Conservation (phyloP, 2,329 filamentous ascomycete species). For the Cordyceps javanica region DNA sequence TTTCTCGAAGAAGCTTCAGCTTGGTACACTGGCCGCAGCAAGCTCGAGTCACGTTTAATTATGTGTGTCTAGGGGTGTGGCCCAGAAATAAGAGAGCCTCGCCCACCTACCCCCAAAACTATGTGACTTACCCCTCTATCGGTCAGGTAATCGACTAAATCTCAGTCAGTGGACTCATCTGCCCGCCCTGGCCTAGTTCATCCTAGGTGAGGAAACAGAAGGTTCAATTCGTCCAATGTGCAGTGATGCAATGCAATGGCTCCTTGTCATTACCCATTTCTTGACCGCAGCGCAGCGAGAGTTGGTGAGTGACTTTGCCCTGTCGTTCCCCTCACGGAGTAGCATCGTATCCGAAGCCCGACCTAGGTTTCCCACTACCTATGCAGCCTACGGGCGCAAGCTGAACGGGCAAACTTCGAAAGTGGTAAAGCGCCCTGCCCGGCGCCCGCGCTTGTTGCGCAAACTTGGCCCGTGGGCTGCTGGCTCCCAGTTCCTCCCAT, state of each 20-base stretch:
- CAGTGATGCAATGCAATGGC: background rate
- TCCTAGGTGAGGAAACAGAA: background rate
- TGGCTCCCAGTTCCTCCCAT: background rate
- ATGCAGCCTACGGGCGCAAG: background rate
- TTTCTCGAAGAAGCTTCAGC: background rate
- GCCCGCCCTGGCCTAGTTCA: background rate
- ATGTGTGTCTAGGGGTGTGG: background rate
- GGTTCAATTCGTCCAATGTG: background rate
- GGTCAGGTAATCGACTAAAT: background rate
- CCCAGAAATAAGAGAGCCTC: background rate
- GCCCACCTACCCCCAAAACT: background rate
- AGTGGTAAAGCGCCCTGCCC: background rate
- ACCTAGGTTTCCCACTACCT: too few species aligned
- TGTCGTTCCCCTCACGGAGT: too few species aligned
- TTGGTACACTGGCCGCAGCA: slow-evolving; percentile 7
- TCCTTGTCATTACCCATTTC: background rate
- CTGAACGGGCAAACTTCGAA: background rate
- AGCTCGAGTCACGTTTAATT: background rate
- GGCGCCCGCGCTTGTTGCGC: slow-evolving; percentile 7
- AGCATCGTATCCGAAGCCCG: background rate
- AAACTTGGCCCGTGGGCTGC: slow-evolving; percentile 6
- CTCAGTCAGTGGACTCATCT: background rate
- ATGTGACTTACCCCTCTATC: background rate
- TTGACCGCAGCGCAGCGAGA: background rate
- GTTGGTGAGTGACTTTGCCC: background rate